Conservation (phyloP, 441 rosid genomes). For the Pelargonium fulgidum region DNA sequence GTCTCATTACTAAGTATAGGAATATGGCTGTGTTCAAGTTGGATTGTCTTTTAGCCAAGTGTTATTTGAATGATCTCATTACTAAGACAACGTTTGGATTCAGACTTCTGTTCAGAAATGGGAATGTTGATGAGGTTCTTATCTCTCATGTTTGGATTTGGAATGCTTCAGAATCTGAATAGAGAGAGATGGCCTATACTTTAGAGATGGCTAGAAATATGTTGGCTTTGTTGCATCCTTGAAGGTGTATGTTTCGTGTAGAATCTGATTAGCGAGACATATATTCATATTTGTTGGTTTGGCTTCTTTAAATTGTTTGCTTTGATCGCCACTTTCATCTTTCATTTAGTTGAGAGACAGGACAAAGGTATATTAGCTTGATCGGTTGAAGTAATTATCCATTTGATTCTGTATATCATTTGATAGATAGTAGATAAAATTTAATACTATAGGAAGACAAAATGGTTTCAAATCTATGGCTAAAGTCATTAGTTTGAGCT, state of each 20-base stretch:
- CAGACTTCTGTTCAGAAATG: no score
- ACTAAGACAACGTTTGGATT: no score
- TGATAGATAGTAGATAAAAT: not conserved
- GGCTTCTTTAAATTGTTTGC: not conserved
- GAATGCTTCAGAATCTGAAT: no score
- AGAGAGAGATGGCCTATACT: no score
- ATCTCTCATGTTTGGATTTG: no score
- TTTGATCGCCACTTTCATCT: not conserved
- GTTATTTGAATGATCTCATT: not conserved
- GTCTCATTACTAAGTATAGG: not conserved
- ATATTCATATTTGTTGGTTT: not conserved
- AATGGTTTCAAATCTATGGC: not conserved
- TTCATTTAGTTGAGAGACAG: not conserved
- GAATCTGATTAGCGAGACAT: not conserved
- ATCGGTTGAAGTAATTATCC: not conserved
- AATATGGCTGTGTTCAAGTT: not conserved
- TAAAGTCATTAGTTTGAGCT: not conserved
- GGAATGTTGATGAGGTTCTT: no score
- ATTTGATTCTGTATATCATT: not conserved
- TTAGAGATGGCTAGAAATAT: no score
- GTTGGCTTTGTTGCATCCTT: not conserved
- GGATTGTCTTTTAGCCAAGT: not conserved
- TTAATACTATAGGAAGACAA: not conserved
- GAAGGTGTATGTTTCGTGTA: not conserved
- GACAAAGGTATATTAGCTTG: not conserved